These are phyloP conservation scores for Setomelanomma holmii DNA, from an alignment of 2,329 filamentous ascomycete genomes.

Conservation along the genomic window DNA sequence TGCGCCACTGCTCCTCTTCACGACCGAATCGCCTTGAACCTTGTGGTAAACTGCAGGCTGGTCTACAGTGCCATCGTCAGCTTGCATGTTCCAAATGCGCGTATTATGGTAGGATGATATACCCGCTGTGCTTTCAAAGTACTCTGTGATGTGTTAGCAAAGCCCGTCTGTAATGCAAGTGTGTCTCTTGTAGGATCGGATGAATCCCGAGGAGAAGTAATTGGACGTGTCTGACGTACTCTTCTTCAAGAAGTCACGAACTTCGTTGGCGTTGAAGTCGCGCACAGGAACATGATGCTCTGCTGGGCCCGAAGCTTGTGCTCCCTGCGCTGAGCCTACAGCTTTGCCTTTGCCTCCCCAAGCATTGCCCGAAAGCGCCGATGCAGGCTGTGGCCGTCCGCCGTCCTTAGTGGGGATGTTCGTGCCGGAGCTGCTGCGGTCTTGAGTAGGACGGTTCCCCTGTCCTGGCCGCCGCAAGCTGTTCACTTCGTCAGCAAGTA, in stretches of 20 bases:
- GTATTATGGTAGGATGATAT: slow-evolving; percentile 13
- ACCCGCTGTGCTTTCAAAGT: slow-evolving; percentile 41
- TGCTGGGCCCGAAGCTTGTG: slow-evolving; percentile 25
- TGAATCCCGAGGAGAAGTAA: background rate
- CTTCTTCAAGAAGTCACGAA: slow-evolving; percentile 52
- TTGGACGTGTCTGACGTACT: slow-evolving; percentile 33
- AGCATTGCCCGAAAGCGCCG: slow-evolving; percentile 41
- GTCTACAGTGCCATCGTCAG: slow-evolving; percentile 32
- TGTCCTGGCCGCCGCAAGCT: slow-evolving; percentile 48
- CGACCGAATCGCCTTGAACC: slow-evolving; percentile 49
- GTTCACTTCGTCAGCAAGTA: slow-evolving; percentile 21
- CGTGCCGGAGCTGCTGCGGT: slow-evolving; percentile 36
- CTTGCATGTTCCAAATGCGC: slow-evolving; percentile 10
- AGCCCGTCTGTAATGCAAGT: background rate
- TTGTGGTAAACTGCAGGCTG: slow-evolving; percentile 46
- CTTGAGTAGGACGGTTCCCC: slow-evolving; percentile 38
- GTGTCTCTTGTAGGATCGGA: background rate
- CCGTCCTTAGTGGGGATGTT: slow-evolving; percentile 44
- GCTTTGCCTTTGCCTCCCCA: slow-evolving; percentile 46
- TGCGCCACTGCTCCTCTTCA: slow-evolving; percentile 46
- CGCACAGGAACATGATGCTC: slow-evolving; percentile 46
- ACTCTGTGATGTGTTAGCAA: slow-evolving; percentile 32
- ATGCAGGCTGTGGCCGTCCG: slow-evolving; percentile 42
- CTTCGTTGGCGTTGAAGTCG: slow-evolving; percentile 54
- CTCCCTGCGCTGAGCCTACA: slow-evolving; percentile 22